Evolutionary conservation across 768 basidiomycete species (phyloP), one percentile per base, ranked within the genome.

Genomic region (Rhodotorula babjevae): DNA sequence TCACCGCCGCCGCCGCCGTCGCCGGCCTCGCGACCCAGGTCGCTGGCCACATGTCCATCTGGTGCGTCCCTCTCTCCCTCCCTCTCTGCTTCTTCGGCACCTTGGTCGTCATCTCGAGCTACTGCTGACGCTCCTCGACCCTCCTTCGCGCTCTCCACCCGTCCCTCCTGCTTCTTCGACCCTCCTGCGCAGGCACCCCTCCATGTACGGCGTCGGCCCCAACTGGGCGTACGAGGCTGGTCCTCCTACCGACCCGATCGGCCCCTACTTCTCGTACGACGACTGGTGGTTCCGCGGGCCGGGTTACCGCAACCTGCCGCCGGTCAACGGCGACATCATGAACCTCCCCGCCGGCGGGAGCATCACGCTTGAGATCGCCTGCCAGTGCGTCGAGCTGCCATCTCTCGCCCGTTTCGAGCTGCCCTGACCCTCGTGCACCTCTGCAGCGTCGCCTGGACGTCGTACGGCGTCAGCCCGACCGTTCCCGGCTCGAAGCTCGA

Each of bases 251-350:
- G 44, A 27, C 0, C 71, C 71, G 2, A n/a, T 72, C 14, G 71
- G 71, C 2, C 70, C 70, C 0, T 44, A 36, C 46, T 52, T 52
- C 29, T 33, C n/a, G 8, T 14, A 23, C 25, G 65, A 71, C 50
- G 55, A 67, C n/a, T 71, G 70, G 70, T 75, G 74, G 74, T 75
- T 75, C 65, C 67, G 74, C 10, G 74, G 74, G 14, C 74, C 74
- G 3, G 58, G 42, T 15, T 65, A n/a, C 42, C 55, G 74, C 2
- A 42, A 40, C 0, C 61, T 71, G 25, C 65, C 60, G 42, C 74
- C 29, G 0, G 36, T 44, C 21, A 7, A 29, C 27, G 66, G 59
- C 2, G 66, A 36, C 25, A 50, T 67, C 5, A 60, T 61, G 59
- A 52, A 66, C 15, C 61, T 75, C 9, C 65, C 61, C 11, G 74